These are phyloP conservation scores for Serendipita sp. DNA, from an alignment of 1,284 basidiomycete genomes.

Conservation along the genomic window DNA sequence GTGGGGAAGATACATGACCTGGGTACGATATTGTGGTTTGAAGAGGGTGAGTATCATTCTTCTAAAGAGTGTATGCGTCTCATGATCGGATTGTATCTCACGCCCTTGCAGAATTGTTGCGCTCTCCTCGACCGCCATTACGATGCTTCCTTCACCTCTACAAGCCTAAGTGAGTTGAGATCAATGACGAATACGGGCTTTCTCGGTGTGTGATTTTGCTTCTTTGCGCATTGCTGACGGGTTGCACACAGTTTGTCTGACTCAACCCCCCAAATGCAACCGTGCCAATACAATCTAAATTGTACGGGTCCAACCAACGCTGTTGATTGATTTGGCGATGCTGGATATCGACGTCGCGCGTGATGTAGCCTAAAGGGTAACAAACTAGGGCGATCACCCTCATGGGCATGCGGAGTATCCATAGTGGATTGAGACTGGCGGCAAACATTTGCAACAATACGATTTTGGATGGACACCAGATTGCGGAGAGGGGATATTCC, in stretches of 20 bases:
- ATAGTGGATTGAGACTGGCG: constrained; percentile 73
- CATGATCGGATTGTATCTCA: too few relatives aligned
- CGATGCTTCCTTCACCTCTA: constrained; percentile 79
- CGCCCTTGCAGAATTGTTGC: constrained; percentile 35
- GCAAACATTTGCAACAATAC: constrained; percentile 86
- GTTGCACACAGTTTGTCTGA: constrained; percentile 13
- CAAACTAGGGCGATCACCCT: constrained; percentile 41
- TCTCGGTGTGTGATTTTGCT: constrained; percentile 21
- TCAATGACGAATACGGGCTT: constrained; percentile 23
- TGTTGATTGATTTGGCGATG: constrained; percentile 82
- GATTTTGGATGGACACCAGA: constrained; percentile 62
- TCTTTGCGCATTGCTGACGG: constrained; percentile 35
- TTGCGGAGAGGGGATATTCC: constrained; percentile 73
- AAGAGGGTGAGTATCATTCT: too few relatives aligned
- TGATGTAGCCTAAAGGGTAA: constrained; percentile 42
- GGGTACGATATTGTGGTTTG: too few relatives aligned
- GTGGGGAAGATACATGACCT: too few relatives aligned
- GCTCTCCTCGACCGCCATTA: constrained; percentile 54
- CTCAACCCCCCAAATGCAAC: not conserved
- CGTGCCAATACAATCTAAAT: constrained; percentile 3
- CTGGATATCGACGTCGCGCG: constrained; percentile 65
- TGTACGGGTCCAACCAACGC: constrained; percentile 24
- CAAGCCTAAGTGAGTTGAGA: constrained; percentile 56
- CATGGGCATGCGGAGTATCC: constrained; percentile 73
- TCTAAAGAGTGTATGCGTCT: too few relatives aligned